Percentiles rank a stretch among this genome's conserved stretches.
phyloP scores from a whole-genome alignment of 192 early-diverging fungal species.

The Rhizophlyctis rosea region DNA sequence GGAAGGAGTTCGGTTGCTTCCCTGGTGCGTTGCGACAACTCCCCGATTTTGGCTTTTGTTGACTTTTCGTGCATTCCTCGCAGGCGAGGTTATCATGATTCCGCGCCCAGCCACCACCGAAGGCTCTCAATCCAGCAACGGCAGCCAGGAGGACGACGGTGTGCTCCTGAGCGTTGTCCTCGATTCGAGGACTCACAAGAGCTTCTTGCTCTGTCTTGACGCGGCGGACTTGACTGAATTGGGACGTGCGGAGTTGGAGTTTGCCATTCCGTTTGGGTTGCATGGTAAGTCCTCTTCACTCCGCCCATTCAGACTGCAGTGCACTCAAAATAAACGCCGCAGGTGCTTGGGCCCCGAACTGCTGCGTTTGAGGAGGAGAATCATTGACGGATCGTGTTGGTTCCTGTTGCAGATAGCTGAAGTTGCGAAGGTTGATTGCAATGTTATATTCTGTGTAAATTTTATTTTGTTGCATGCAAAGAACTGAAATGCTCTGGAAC shows the following conservation, averaged over 20 bases:
- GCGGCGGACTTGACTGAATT: constrained; percentile 17
- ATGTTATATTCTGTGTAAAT: too few relatives aligned
- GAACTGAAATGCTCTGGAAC: too few relatives aligned
- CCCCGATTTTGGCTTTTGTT: neutral
- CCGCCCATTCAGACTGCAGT: too few relatives aligned
- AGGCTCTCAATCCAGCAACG: too few relatives aligned
- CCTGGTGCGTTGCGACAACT: constrained; percentile 15
- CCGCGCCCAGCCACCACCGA: too few relatives aligned
- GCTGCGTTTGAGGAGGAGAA: too few relatives aligned
- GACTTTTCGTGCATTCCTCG: neutral
- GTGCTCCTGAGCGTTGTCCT: constrained; percentile 28
- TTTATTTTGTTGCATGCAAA: too few relatives aligned
- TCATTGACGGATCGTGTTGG: too few relatives aligned
- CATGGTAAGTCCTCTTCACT: constrained; percentile 27
- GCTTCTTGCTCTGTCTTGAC: constrained; percentile 25
- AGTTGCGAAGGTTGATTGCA: too few relatives aligned
- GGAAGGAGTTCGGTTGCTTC: constrained; percentile 20
- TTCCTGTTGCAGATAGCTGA: too few relatives aligned
- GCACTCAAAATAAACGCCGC: too few relatives aligned
- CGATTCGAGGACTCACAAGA: constrained; percentile 12
- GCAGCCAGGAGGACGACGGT: constrained; percentile 30
- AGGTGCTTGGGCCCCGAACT: too few relatives aligned
- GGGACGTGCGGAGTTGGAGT: constrained; percentile 8
- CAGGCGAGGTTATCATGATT: constrained; percentile 29
- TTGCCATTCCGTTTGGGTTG: constrained; percentile 27